Percentiles rank a stretch among this genome's conserved stretches.
Conservation (phyloP, 768 basidiomycete species). For the Polyporus arcularius region DNA sequence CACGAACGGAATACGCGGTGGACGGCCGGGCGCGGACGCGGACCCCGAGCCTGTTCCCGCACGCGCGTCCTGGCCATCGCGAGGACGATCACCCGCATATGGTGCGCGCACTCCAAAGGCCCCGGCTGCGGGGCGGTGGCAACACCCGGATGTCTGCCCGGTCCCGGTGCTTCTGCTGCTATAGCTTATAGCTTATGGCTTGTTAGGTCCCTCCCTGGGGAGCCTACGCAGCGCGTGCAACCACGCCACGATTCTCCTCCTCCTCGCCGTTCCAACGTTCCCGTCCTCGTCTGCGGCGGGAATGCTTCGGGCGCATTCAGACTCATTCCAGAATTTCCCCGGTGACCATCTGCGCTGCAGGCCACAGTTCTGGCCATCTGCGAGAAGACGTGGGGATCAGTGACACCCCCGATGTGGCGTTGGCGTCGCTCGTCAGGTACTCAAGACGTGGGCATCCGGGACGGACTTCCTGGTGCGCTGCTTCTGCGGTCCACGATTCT, state of each 20-base stretch:
- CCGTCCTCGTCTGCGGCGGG: not conserved
- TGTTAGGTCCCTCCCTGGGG: slow-evolving; percentile 12
- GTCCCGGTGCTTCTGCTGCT: slow-evolving; percentile 12
- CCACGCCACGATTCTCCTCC: not conserved
- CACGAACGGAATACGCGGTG: not conserved
- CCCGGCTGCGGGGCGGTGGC: not conserved
- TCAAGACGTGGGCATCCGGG: slow-evolving; percentile 1
- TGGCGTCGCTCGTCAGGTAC: not conserved
- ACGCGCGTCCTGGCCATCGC: slow-evolving; percentile 4
- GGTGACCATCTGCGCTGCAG: no score
- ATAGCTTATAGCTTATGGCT: slow-evolving; percentile 18
- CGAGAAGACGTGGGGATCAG: no score
- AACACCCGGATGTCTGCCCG: slow-evolving; percentile 13
- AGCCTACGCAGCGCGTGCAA: slow-evolving; percentile 8
- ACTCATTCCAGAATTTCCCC: not conserved
- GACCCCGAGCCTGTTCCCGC: not conserved
- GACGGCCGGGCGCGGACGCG: not conserved
- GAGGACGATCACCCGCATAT: slow-evolving; percentile 16
- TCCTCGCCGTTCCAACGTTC: not conserved
- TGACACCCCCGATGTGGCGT: not conserved
- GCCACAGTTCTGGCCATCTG: no score
- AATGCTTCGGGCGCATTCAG: not conserved
- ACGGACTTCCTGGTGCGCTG: slow-evolving; percentile 12
- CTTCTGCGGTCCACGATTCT: not conserved
- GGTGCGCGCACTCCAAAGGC: not conserved